phyloP scores from a whole-genome alignment of 306 rosid species.

The Hippophae gyantsensis region DNA sequence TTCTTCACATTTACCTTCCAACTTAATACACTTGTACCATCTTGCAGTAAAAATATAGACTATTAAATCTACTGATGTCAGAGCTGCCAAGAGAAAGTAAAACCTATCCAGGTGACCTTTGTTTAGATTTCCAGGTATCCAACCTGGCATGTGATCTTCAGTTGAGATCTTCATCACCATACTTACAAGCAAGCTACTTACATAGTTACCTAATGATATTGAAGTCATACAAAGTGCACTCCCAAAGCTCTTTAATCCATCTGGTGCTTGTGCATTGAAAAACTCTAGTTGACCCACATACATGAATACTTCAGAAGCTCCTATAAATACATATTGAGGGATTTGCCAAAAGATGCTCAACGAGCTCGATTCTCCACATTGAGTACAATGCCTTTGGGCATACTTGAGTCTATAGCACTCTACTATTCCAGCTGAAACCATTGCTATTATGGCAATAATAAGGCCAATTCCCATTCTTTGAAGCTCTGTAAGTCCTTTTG shows the following conservation, averaged over 20 bases:
- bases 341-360: conserved; percentile 94
- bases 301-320: conserved; percentile 99
- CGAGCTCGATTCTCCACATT: conserved; percentile 68
- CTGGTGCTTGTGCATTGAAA: conserved; percentile 97
- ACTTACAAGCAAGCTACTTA: conserved; percentile 80
- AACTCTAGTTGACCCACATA: conserved; percentile 95
- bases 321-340: conserved; percentile 86
- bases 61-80: conserved; percentile 66
- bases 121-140: conserved; percentile 99
- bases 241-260: conserved; percentile 92
- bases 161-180: conserved; percentile 95
- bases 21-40: conserved; percentile 84
- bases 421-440: conserved; percentile 91
- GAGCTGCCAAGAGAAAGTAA: conserved; percentile 83
- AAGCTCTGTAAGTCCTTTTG: conserved; percentile 77
- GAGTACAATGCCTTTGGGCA: conserved; percentile 47
- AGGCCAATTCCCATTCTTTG: conserved; percentile 98
- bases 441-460: conserved; percentile 81
- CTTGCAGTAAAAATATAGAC: conserved; percentile 67
- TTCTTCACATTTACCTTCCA: conserved; percentile 49
- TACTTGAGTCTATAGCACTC: conserved; percentile 80
- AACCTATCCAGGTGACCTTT: conserved; percentile 88
- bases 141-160: conserved; percentile 82
- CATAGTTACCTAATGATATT: conserved; percentile 90
- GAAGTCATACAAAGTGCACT: conserved; percentile 98